phyloP scores from a whole-genome alignment of 257 asterid species.

The Anisodus tanguticus region DNA sequence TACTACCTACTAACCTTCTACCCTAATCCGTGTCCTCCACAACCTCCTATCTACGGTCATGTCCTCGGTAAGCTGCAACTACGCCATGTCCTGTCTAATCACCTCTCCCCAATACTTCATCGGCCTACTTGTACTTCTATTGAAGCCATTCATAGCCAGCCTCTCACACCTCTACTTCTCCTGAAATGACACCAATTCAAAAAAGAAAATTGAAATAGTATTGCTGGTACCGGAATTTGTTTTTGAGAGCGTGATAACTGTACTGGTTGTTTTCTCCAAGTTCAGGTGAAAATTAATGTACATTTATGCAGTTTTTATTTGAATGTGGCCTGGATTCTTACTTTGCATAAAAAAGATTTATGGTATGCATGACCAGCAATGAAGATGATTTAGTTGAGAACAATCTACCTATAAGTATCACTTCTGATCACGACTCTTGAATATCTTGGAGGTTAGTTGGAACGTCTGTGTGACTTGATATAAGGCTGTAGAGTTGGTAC shows the following conservation, averaged over 20 bases:
- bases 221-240: not conserved
- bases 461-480: not conserved
- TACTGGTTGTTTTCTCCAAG: not conserved
- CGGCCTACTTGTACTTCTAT: no score
- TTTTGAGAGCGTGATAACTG: not conserved
- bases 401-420: not conserved
- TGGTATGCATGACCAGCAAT: conserved; percentile 6
- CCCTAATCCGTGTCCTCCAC: no score
- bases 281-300: conserved; percentile 9
- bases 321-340: not conserved
- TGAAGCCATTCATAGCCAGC: no score
- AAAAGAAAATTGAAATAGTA: not conserved
- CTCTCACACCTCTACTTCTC: no score
- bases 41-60: no score
- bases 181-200: not conserved
- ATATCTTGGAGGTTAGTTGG: not conserved
- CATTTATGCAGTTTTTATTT: conserved; percentile 10
- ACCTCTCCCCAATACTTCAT: no score
- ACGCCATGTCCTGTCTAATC: no score
- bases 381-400: conserved; percentile 24
- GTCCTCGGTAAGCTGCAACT: no score
- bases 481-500: conserved; percentile 3
- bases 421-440: not conserved
- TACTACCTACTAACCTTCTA: no score
- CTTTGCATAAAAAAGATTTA: not conserved